Percentiles rank a stretch among this genome's conserved stretches.
Evolutionary conservation across 257 asterid genomes (phyloP).

Genomic region (Coffea canephora): DNA sequence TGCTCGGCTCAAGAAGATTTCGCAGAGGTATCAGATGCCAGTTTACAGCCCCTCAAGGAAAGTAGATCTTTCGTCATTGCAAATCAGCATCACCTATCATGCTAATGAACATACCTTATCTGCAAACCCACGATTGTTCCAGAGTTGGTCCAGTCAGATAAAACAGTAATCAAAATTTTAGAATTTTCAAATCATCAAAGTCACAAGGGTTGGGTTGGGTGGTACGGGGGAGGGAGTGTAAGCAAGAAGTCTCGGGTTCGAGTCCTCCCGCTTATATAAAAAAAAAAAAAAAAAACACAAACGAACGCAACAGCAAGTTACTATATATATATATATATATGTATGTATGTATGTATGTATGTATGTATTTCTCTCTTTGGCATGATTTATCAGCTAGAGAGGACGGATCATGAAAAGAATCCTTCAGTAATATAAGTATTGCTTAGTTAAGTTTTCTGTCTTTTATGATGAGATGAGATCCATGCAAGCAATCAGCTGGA

Average conservation of each 20-base stretch:
- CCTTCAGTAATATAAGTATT: background rate
- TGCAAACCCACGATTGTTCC: conserved; percentile 26
- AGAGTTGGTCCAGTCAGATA: background rate
- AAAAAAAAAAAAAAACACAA: too few species aligned
- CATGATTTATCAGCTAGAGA: background rate
- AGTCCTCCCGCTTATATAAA: too few species aligned
- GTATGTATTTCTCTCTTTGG: background rate
- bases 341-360: too few species aligned
- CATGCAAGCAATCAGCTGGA: background rate
- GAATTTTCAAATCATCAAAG: background rate
- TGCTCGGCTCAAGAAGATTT: background rate
- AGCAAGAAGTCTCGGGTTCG: too few species aligned
- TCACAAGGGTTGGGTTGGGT: too few species aligned
- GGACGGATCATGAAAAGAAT: background rate
- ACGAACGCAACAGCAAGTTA: background rate
- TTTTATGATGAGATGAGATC: background rate
- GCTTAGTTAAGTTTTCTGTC: background rate
- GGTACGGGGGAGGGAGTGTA: too few species aligned
- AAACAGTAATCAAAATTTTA: background rate
- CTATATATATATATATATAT: too few species aligned
- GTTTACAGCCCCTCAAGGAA: background rate
- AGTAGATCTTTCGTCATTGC: background rate
- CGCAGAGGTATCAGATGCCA: background rate
- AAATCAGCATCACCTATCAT: conserved; percentile 28
- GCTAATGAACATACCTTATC: conserved; percentile 73